These are phyloP conservation scores for Neurospora sp. DNA, from an alignment of 495 filamentous ascomycete species.

Conservation along the genomic window DNA sequence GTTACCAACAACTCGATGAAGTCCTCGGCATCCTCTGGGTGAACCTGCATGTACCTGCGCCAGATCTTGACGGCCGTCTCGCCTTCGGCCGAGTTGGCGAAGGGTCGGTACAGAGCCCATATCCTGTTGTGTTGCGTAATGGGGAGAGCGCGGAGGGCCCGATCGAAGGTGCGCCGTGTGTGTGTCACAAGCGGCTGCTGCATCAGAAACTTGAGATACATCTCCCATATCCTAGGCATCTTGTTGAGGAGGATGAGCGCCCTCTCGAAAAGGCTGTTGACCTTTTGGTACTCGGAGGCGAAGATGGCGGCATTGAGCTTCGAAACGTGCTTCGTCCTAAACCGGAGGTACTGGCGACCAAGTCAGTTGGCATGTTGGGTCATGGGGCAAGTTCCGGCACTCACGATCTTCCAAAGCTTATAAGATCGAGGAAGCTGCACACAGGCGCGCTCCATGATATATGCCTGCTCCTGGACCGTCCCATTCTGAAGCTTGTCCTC, in stretches of 20 bases:
- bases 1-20: slow-evolving; percentile 83
- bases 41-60: slow-evolving; percentile 95
- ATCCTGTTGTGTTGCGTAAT: slow-evolving; percentile 96
- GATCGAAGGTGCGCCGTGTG: slow-evolving; percentile 86
- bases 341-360: slow-evolving; percentile 63
- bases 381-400: not conserved
- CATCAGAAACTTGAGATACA: slow-evolving; percentile 88
- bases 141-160: slow-evolving; percentile 86
- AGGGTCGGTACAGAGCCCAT: slow-evolving; percentile 85
- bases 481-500: slow-evolving; percentile 86
- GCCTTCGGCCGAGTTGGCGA: slow-evolving; percentile 87
- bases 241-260: slow-evolving; percentile 94
- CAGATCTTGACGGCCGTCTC: slow-evolving; percentile 88
- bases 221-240: slow-evolving; percentile 98
- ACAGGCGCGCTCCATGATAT: slow-evolving; percentile 89
- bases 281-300: slow-evolving; percentile 75
- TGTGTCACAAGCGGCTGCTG: slow-evolving; percentile 87
- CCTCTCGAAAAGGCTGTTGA: slow-evolving; percentile 91
- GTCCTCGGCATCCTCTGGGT: slow-evolving; percentile 91
- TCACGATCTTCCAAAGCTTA: slow-evolving; percentile 96
- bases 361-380: not conserved
- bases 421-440: slow-evolving; percentile 84
- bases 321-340: slow-evolving; percentile 71
- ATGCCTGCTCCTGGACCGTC: slow-evolving; percentile 80
- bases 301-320: slow-evolving; percentile 78